Percentiles rank a stretch among this genome's conserved stretches.
Evolutionary conservation across 2,329 filamentous ascomycete species (phyloP).

Genomic region (Orbilia blumenaviensis): DNA sequence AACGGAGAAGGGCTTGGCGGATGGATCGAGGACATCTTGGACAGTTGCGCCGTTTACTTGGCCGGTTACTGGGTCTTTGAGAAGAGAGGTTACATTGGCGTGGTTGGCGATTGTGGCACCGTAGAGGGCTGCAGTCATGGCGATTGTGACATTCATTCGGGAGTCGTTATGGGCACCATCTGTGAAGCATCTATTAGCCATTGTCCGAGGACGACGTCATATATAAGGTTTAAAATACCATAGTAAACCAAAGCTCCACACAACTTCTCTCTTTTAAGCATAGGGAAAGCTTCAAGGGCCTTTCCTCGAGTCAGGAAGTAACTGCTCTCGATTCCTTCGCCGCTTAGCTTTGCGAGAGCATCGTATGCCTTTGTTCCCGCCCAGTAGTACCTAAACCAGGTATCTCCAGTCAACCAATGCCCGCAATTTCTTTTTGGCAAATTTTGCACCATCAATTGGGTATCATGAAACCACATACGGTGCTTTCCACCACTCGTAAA

Average conservation of each 20-base stretch:
- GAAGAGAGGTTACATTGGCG: slow-evolving; percentile 78
- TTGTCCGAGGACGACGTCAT: background rate
- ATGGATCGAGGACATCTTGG: slow-evolving; percentile 73
- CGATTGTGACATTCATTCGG: slow-evolving; percentile 87
- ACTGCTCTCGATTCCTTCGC: slow-evolving; percentile 86
- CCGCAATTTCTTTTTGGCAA: background rate
- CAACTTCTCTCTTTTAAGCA: slow-evolving; percentile 81
- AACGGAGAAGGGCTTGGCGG: slow-evolving; percentile 68
- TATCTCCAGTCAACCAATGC: slow-evolving; percentile 3
- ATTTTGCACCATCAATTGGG: background rate
- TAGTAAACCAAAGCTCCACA: slow-evolving; percentile 89
- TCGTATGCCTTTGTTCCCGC: slow-evolving; percentile 83
- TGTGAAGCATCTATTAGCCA: slow-evolving; percentile 57
- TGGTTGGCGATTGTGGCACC: slow-evolving; percentile 85
- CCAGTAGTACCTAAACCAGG: slow-evolving; percentile 70
- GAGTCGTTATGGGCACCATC: slow-evolving; percentile 93
- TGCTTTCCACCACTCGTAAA: slow-evolving; percentile 79
- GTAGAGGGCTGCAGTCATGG: slow-evolving; percentile 88
- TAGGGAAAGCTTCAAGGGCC: slow-evolving; percentile 85
- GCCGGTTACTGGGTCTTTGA: slow-evolving; percentile 75
- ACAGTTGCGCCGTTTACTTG: slow-evolving; percentile 77
- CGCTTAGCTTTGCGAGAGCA: slow-evolving; percentile 74
- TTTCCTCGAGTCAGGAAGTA: slow-evolving; percentile 89
- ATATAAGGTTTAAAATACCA: slow-evolving; percentile 62
- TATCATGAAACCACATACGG: slow-evolving; percentile 61